Evolutionary conservation across 805 yeast species (phyloP), one percentile per base, ranked within the genome.

Genomic region (Monosporozyma yasuniensis): DNA sequence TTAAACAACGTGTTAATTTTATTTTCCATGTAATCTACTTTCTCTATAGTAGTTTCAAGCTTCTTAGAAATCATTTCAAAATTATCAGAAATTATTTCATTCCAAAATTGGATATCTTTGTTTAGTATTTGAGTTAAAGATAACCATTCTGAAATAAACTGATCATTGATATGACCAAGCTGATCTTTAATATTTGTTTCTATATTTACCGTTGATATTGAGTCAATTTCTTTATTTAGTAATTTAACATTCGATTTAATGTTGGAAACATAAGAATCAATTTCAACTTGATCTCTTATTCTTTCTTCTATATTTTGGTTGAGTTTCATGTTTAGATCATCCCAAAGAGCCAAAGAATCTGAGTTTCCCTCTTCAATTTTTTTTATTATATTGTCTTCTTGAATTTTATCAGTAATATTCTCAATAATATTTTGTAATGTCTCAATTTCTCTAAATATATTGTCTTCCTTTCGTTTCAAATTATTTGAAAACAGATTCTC

Each of bases 101-200:
- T 54, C 63, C 61, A 57, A 7, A 44, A n/a, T 6, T 46, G 39
- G 9, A 58, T 37, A 35, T 60, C 58, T n/a, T 39, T 48, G 6
- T 42, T 47, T 11, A 60, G 10, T 2, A 47, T 22, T 7, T 38
- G 32, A 4, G 52, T 55, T 9, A 54, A 48, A 1, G 43, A 34
- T 34, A 49, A 42, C 56, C 61, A 51, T 12, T 55, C 56, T 11
- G 34, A 12, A 8, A 54, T 16, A 10, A 61, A 25, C 10, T 47
- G 47, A 46, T 61, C 50, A 52, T 71, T 37, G 61, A 72, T 44
- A 54, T 71, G 41, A 54, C 61, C 27, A 67, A 72, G 52, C 56
- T 73, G 42, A 3, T 16, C 22, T 10, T 50, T 16, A 14, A 38
- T 12, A 16, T 51, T 35, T 42, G 19, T n/a, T 21, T 39, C 42